Evolutionary conservation across 495 filamentous ascomycete genomes (phyloP), one percentile per base, ranked within the genome.

Genomic region (Penicillium subrubescens): DNA sequence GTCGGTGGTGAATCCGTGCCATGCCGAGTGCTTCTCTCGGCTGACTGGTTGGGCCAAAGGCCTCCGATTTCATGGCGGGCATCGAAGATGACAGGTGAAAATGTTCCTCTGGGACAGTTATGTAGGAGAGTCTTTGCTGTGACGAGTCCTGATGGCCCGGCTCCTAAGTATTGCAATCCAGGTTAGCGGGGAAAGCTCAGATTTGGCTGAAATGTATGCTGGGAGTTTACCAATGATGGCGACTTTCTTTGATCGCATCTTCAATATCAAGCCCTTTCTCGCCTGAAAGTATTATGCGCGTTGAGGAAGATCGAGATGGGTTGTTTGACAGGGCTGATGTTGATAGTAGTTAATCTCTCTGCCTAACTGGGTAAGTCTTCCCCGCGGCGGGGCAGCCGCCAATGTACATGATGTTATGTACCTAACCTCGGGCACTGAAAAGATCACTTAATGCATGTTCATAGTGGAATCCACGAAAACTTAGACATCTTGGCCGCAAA

Each of bases 111-210:
- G 2, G 84, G 82, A 31, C 71, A 81, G 66, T 86, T 80, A 41
- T 88, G 86, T 2, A 93, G 75, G 10, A 97, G 82, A 0, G 88
- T 90, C 74, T 94, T 96, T 62, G 92, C 92, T 1, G 91, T 88
- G 33, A 90, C 89, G 15, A 97, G 85, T 5, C 93, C 93, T 23
- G 91, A 88, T 1, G 93, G 92, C 2, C 93, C 93, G 56, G 89
- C 92, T 55, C 93, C 93, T 87, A 57, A 46, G 55, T 23, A 46
- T 14, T 14, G 23, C 39, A 19, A 46, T 19, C 31, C 35, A 60
- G 54, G 8, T 55, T 39, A 59, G 58, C 23, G 39, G 65, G 51
- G 27, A 19, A 19, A 25, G 48, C 7, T 58, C 25, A 21, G 27
- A 29, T 25, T 33, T 10, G 5, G 27, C 43, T 14, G 35, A 52